Percentiles rank a stretch among this genome's conserved stretches.
Evolutionary conservation across 441 rosid genomes (phyloP).

Genomic region (Aleurites moluccanus): DNA sequence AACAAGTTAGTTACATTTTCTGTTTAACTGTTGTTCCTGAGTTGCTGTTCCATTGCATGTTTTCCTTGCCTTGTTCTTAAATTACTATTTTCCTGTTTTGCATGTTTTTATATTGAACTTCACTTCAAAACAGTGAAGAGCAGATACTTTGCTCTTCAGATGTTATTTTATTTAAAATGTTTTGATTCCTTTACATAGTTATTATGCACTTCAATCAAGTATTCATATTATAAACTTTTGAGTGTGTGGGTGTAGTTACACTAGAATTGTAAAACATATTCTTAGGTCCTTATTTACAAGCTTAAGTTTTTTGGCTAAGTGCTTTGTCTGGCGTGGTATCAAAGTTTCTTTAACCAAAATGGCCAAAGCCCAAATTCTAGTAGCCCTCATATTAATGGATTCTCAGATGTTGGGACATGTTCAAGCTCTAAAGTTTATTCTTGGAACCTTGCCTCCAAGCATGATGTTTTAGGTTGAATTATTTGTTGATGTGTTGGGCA

Average conservation of each 20-base stretch:
- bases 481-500: not conserved
- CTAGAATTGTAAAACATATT: not conserved
- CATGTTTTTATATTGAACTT: not conserved
- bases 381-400: not conserved
- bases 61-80: not conserved
- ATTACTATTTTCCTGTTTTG: not conserved
- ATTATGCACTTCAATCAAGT: not conserved
- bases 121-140: not conserved
- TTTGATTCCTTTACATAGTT: not conserved
- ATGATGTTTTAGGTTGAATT: not conserved
- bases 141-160: not conserved
- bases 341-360: not conserved
- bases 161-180: not conserved
- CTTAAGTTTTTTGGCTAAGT: not conserved
- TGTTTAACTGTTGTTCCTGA: slow-evolving; percentile 9
- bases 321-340: not conserved
- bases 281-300: not conserved
- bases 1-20: slow-evolving; percentile 57
- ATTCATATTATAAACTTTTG: not conserved
- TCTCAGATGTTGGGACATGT: not conserved
- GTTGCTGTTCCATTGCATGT: not conserved
- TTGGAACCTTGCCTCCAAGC: not conserved
- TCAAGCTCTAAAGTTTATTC: not conserved
- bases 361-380: not conserved
- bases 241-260: not conserved